Conservation (phyloP, 345 rosid species). For the Hirschfeldia incana region DNA sequence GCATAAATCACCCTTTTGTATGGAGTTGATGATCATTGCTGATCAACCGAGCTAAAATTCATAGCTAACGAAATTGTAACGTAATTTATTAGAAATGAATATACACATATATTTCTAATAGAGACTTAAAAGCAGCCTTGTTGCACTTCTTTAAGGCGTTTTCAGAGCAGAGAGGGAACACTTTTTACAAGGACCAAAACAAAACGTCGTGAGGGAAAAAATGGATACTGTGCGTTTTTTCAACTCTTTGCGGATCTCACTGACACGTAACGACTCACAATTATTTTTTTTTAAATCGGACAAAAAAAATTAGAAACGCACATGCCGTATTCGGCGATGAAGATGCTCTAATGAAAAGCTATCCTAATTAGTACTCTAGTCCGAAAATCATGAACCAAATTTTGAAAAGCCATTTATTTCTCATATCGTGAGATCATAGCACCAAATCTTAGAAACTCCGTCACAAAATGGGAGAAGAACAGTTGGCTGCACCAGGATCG, state of each 20-base stretch:
- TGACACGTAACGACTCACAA: no score
- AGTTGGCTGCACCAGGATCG: conserved; percentile 5
- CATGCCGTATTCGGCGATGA: no score
- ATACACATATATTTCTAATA: neutral
- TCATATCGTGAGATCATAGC: neutral
- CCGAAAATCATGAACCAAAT: neutral
- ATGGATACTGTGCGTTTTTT: no score
- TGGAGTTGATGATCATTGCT: neutral
- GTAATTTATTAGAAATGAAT: neutral
- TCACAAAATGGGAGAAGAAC: neutral
- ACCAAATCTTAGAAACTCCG: neutral
- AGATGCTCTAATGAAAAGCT: neutral
- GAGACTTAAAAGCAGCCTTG: neutral
- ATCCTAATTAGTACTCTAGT: neutral
- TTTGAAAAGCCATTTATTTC: neutral
- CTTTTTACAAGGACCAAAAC: no score
- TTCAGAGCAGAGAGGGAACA: no score
- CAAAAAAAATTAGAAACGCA: no score
- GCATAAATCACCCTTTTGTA: neutral
- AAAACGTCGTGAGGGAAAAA: no score
- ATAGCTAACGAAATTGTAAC: neutral
- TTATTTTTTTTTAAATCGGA: no score
- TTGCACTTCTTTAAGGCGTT: no score
- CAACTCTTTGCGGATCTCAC: no score
- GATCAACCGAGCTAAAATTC: neutral